Evolutionary conservation across 2,329 filamentous ascomycete genomes (phyloP), one percentile per base, ranked within the genome.

Genomic region (Curvularia sp.): DNA sequence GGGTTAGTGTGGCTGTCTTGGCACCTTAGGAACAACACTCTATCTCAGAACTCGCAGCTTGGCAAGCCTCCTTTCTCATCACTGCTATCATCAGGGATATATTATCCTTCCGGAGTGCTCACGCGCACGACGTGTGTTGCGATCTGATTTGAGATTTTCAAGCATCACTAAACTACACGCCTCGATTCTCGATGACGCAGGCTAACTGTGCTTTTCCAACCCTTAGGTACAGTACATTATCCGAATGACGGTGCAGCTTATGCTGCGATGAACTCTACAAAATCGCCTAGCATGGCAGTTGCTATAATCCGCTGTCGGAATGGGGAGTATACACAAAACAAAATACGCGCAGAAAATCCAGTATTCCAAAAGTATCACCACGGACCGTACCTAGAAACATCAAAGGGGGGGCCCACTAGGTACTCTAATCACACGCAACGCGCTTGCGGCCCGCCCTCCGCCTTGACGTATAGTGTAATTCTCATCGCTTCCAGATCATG

Each of bases 381-480:
- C 34, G 34, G 15, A 8, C n/a, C 34, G 34, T 19, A 18, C 38
- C n/a, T 19, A 21, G 19, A 39, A 39, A 21, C n/a, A 39, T 19
- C 38, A 39, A 39, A 21, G 13, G 19, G 38, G 21, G 19, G 38
- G 21, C 23, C 21, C 39, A 42, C 21, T 7, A n/a, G n/a, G n/a
- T n/a, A 42, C 39, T 13, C 39, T 3, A 42, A 42, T 25, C 39
- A 21, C 10, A 12, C 21, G 12, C 39, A 5, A 10, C 39, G 39
- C 39, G 39, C 39, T 42, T 12, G 39, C 39, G 39, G 39, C 39
- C 39, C 39, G 39, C 39, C 19, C 39, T 42, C 39, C 39, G 28
- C 70, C 70, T 68, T 64, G 64, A 57, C 51, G 64, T 67, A 66
- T 53, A 63, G 66, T 63, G 66, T 67, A 65, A n/a, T n/a, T 42